Evolutionary conservation across 1,284 basidiomycete species (phyloP).

Genomic region (Leccinum fuscescens): DNA sequence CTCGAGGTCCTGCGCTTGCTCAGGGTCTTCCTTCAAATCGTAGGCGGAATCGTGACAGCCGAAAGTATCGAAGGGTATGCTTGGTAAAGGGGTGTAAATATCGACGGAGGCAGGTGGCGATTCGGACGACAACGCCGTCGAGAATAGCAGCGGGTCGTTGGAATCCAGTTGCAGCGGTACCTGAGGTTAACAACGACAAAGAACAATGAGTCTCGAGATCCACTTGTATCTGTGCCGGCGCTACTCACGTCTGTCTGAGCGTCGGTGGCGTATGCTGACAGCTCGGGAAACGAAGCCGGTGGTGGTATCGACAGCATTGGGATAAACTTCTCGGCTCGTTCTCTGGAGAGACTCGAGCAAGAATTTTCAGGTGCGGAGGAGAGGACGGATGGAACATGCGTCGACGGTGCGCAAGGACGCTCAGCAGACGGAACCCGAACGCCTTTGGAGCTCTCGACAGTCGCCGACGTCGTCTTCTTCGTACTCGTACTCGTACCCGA

Average conservation of each 20-base stretch:
- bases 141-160: slow-evolving; percentile 3
- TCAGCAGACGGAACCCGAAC: background rate
- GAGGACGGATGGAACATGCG: slow-evolving; percentile 23
- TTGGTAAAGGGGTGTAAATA: background rate
- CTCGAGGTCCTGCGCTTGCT: slow-evolving; percentile 29
- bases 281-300: background rate
- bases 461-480: slow-evolving; percentile 1
- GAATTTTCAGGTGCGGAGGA: slow-evolving; percentile 8
- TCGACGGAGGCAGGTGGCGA: slow-evolving; percentile 2
- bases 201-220: background rate
- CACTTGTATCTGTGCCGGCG: background rate
- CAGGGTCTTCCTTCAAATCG: slow-evolving; percentile 18
- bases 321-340: background rate
- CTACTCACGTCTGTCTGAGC: slow-evolving; percentile 15
- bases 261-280: background rate
- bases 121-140: background rate
- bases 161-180: background rate
- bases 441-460: slow-evolving; percentile 17
- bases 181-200: background rate
- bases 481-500: slow-evolving; percentile 27
- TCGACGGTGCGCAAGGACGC: background rate
- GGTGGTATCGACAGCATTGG: background rate
- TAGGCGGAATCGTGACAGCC: slow-evolving; percentile 1
- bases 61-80: slow-evolving; percentile 2
- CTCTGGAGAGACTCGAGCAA: slow-evolving; percentile 2